Base-by-base conservation (phyloP, 257 asterid genomes). In the Fraxinus cuspidata region DNA sequence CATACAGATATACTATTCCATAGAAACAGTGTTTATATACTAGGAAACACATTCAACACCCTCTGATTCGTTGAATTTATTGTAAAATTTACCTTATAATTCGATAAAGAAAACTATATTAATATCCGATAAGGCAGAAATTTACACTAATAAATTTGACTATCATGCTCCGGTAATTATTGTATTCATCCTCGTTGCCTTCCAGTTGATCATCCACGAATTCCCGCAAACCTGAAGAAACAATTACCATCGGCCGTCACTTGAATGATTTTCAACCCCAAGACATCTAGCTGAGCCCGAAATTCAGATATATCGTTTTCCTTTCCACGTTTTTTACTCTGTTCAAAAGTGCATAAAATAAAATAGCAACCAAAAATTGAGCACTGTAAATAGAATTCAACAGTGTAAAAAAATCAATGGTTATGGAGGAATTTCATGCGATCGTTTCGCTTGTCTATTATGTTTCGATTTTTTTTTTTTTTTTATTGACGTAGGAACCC, bases 201-300 rank as follows among this genome's bases (percentile, higher is more conserved):
- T 92, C 99, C 89, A 91, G 83, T 78, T 94, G 99, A 88, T 94
- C 99, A 75, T 90, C 97, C 89, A 63, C 68, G n/a, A 74, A 80
- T 19, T 60, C 66, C 69, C 70, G 71, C 89, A 78, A 78, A 92
- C 99, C 99, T 94, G 92, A 94, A 92, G 85, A 92, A 91, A 83
- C 99, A 94, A 85, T 94, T 94, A 74, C 97, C 97, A 88, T 94
- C 99, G 31, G 97, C 86, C 27, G 97, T 90, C 70, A 94, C 95
- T 78, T 87, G 88, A 77, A 91, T 82, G 56, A 92, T 87, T 71
- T 94, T 94, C 85, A 92, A 81, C 71, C 97, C 97, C 56, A 92
- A 85, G 27, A 73, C 82, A n/a, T n/a, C n/a, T n/a, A n/a, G n/a
- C n/a, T n/a, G n/a, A n/a, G 60, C 80, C 58, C 86, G 88, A 83